Evolutionary conservation across 140 eudicot species (phyloP), one percentile per base, ranked within the genome.

Genomic region (Ambrosia hybrid): DNA sequence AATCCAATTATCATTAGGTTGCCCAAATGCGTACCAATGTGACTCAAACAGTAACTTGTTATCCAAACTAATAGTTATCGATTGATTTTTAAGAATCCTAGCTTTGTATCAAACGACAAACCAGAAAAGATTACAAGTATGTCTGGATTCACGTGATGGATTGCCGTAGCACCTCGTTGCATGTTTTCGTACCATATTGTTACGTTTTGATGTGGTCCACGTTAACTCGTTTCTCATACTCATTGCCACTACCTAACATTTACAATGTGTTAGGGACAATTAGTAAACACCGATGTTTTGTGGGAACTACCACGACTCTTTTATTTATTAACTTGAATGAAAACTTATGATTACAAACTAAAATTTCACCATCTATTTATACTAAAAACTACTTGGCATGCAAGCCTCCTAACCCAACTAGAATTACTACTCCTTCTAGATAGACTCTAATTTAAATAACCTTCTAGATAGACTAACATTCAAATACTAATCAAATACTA

Each of bases 181-280:
- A 89, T 77, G 74, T 84, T 78, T 3, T 68, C 15, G 57, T 80
- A 89, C 96, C 96, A 89, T 17, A 21, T 67, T 2, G 63, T 9
- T 39, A n/a, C 49, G 14, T 86, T 86, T 71, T 89, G 87, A 7
- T 39, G 55, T 6, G 74, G 85, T 8, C 96, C 96, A 2, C 96
- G 87, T 6, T n/a, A 87, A 72, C 57, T 89, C 96, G 52, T 89
- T 89, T 46, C 96, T 34, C 69, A 89, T 57, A 53, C 96, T 89
- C 91, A 89, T 84, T 8, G 82, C 96, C 12, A 86, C 76, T 2
- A 89, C 96, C 90, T 89, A 67, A 68, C 34, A 46, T 12, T 4
- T 58, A 17, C 4, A 5, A 8, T 17, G 3, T 36, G 3, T n/a
- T n/a, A n/a, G n/a, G n/a, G n/a, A n/a, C n/a, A n/a, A n/a, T n/a